Base-by-base conservation (phyloP, 2,329 filamentous ascomycete species). In the Aspergillus sp. region DNA sequence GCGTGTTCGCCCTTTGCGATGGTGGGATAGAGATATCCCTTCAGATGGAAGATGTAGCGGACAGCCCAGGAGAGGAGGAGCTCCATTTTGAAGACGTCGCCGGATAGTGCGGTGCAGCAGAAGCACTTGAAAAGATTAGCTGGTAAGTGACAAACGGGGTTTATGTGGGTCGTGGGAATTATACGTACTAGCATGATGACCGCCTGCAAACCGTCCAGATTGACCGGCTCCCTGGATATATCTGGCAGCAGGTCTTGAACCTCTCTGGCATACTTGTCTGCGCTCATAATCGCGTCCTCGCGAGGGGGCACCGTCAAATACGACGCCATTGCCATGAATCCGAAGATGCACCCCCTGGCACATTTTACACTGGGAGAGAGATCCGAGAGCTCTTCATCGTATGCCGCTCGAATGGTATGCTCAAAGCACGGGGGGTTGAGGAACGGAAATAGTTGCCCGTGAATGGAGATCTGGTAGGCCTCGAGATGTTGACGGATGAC, bases 11-110 rank as follows among this genome's bases (percentile, higher is more conserved):
- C 23, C 25, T 60, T 23, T 4, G 38, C 19, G 28, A 50, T 31
- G 2, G 19, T 46, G 19, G 60, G 38, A 2, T 22, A 34, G 15
- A 63, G 54, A 34, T 63, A 46, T 7, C 63, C 63, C n/a, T 59
- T 52, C 7, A 65, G 57, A 13, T 65, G 60, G n/a, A 54, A 61
- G 25, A 58, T 41, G 50, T 63, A 63, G 23, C 63, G 61, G 5
- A 47, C 54, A n/a, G 60, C 57, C 1, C 50, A 22, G 7, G 38
- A 49, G 1, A 59, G 45, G 19, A 59, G 41, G 25, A 52, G 46
- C 19, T 53, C 61, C 11, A 53, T 54, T 19, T n/a, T 54, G 31
- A 25, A 41, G 23, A 58, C 43, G 15, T 54, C 57, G 15, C 34
- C 57, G 11, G 57, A 30, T 7, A 59, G 25, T 1, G 38, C 57